Base-by-base conservation (phyloP, 805 yeast species). In the Yarrowia sp. region DNA sequence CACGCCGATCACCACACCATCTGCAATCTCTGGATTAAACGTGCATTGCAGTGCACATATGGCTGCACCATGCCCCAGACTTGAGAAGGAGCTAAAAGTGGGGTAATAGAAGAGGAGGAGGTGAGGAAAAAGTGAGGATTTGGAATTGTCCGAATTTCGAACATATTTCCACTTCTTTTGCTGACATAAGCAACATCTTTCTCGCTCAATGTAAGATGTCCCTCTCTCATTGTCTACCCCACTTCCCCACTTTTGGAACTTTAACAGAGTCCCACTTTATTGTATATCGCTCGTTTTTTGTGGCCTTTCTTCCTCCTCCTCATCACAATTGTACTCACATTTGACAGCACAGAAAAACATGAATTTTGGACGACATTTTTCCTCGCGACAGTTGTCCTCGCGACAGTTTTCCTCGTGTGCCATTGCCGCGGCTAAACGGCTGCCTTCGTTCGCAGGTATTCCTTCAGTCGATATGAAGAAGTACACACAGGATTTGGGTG, bases 401-500 rank as follows among this genome's bases (percentile, higher is more conserved):
- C n/a, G 66, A 38, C 43, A 46, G n/a, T 61, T 61, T 46, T 38
- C 53, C 66, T 9, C 46, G 36, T 15, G 38, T 8, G 53, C 55
- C 30, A 9, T 39, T 8, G 66, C 46, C 13, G 66, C 66, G 7
- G 47, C 68, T 68, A 67, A 66, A 42, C 68, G 77, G n/a, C 67
- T 75, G 67, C 79, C 79, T 13, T 75, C 79, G 33, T 73, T 77
- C 46, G 76, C 76, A 30, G 76, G 74, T 46, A 76, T 77, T 55
- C 68, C 70, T 39, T 70, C 78, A 10, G 74, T 75, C 42, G 74
- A 77, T 68, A 66, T 77, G 40, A 72, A 73, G 20, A 71, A 74
- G 69, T 77, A 76, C 69, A 68, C 69, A n/a, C 44, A 66, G 19
- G 72, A 75, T 65, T 68, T 72, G 19, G 69, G 72, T 49, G 63